Conservation (phyloP, 495 filamentous ascomycete genomes). For the Massariosphaeria phaeospora region DNA sequence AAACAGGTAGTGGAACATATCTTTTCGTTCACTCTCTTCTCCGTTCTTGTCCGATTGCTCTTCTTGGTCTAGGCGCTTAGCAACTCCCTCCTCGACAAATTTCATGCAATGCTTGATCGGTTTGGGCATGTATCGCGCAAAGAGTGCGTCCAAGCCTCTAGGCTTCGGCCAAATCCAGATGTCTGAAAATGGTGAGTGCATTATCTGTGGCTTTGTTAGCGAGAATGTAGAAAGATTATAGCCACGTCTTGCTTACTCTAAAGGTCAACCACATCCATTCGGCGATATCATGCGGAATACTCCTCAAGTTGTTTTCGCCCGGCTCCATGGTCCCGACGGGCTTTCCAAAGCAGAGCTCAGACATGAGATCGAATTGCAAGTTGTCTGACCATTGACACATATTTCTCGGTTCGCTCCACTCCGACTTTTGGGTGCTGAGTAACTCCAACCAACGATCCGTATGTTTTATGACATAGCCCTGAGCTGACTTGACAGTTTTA, state of each 20-base stretch:
- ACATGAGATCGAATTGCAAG: conserved; percentile 67
- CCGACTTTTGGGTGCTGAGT: neutral
- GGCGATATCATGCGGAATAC: neutral
- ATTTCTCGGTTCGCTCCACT: conserved; percentile 33
- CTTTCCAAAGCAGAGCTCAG: conserved; percentile 63
- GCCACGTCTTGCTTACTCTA: neutral
- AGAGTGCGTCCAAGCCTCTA: conserved; percentile 6
- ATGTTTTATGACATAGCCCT: conserved; percentile 7
- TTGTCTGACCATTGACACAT: conserved; percentile 59
- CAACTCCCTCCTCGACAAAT: conserved; percentile 5
- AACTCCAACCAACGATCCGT: conserved; percentile 35
- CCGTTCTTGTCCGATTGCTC: neutral
- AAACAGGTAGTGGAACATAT: conserved; percentile 7
- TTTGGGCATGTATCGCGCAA: neutral
- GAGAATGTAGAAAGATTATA: neutral
- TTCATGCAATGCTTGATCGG: neutral
- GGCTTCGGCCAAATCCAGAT: conserved; percentile 11
- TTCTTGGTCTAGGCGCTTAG: neutral
- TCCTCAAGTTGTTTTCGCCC: neutral
- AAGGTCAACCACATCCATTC: neutral
- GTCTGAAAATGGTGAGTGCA: neutral
- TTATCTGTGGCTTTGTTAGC: neutral
- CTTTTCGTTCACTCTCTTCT: neutral
- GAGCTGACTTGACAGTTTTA: neutral
- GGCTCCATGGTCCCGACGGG: conserved; percentile 45